These are phyloP conservation scores for Durusdinium trenchii DNA, from an alignment of 73 alveolate species.

Conservation along the genomic window DNA sequence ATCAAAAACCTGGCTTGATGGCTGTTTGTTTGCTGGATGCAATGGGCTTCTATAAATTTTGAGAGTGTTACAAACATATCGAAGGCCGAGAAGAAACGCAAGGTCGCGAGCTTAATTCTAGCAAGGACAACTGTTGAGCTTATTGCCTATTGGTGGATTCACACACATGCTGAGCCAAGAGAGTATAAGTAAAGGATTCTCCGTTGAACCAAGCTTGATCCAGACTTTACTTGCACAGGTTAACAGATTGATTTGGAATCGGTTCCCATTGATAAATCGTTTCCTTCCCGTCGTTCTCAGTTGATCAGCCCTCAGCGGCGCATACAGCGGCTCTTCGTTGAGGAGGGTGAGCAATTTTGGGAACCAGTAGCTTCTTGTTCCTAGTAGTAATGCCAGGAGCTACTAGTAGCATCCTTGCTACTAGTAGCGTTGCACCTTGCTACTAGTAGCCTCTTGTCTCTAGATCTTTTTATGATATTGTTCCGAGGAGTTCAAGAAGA, in stretches of 20 bases:
- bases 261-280: neutral
- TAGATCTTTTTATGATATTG: neutral
- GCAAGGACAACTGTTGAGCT: neutral
- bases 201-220: no score
- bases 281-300: constrained; percentile 10
- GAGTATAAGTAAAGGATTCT: no score
- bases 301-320: constrained; percentile 92
- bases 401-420: no score
- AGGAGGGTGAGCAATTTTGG: constrained; percentile 24
- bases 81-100: constrained; percentile 42
- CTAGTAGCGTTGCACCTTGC: no score
- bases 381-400: no score
- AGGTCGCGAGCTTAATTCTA: neutral
- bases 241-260: no score
- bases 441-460: no score
- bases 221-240: no score
- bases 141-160: neutral
- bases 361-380: no score
- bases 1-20: neutral
- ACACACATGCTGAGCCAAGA: no score
- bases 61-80: neutral
- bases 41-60: neutral
- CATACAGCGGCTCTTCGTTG: constrained; percentile 83
- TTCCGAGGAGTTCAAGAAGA: constrained; percentile 82
- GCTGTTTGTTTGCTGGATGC: neutral